These are phyloP conservation scores for Eucalyptus erythrocorys DNA, from an alignment of 345 rosid genomes.

Conservation along the genomic window DNA sequence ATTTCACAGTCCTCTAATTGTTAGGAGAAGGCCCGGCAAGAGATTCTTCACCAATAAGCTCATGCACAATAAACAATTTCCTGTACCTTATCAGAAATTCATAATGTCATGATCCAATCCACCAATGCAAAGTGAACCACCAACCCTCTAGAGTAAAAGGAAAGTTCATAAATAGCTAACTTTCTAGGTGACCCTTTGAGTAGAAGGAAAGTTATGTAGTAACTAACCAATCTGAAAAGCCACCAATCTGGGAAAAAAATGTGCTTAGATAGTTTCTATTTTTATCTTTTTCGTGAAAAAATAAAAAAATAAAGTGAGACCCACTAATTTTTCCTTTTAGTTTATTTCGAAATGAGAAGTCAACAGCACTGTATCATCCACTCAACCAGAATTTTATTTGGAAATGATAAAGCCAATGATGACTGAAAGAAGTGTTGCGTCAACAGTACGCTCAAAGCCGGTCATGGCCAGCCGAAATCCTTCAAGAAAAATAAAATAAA, in stretches of 20 bases:
- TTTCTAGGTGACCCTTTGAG: neutral
- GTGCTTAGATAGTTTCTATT: neutral
- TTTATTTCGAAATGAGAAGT: neutral
- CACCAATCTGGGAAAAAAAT: neutral
- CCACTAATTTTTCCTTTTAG: neutral
- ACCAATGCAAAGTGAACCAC: neutral
- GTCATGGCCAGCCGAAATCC: neutral
- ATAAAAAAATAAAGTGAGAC: neutral
- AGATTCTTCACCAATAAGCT: neutral
- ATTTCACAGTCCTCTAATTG: neutral
- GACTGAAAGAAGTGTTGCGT: neutral
- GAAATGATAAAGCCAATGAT: neutral
- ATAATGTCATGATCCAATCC: neutral
- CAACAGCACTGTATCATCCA: neutral
- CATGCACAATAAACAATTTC: neutral
- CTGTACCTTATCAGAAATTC: neutral
- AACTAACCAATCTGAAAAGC: neutral
- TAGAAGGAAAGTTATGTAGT: neutral
- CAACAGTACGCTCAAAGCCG: neutral
- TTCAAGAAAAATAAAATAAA: neutral
- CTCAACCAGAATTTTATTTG: neutral
- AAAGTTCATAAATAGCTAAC: neutral
- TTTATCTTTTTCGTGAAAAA: neutral
- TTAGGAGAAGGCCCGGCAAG: neutral
- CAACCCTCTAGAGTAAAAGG: neutral